Percentiles rank a stretch among this genome's conserved stretches.
phyloP scores from a whole-genome alignment of 129 eudicot genomes.

The Scalesia atractyloides region DNA sequence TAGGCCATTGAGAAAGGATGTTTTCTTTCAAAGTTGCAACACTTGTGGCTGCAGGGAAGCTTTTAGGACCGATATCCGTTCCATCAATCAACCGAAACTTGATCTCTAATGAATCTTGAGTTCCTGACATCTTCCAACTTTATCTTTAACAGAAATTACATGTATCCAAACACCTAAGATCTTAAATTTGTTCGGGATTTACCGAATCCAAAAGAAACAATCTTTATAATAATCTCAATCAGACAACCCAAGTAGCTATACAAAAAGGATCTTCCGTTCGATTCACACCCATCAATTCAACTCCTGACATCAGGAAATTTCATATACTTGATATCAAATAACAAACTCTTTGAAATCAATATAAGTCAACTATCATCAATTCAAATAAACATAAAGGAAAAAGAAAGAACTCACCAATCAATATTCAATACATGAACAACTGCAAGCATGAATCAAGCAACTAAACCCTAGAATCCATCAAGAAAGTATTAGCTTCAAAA shows the following conservation, averaged over 20 bases:
- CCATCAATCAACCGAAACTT: slow-evolving; percentile 82
- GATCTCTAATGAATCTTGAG: slow-evolving; percentile 80
- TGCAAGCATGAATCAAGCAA: slow-evolving; percentile 24
- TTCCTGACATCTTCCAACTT: slow-evolving; percentile 55
- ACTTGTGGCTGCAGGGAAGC: slow-evolving; percentile 70
- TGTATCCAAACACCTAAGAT: slow-evolving; percentile 31
- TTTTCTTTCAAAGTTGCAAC: slow-evolving; percentile 79
- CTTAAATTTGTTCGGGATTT: slow-evolving; percentile 25
- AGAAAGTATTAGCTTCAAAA: slow-evolving; percentile 12
- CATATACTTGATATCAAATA: slow-evolving; percentile 9
- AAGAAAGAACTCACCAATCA: slow-evolving; percentile 23
- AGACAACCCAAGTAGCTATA: slow-evolving; percentile 32
- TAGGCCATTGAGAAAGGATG: slow-evolving; percentile 87
- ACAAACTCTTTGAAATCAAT: slow-evolving; percentile 11
- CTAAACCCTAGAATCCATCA: slow-evolving; percentile 12
- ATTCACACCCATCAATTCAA: slow-evolving; percentile 35
- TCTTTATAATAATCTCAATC: slow-evolving; percentile 28
- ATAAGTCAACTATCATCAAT: slow-evolving; percentile 1
- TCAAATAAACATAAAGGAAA: neutral
- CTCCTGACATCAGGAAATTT: slow-evolving; percentile 28
- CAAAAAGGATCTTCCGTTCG: slow-evolving; percentile 30
- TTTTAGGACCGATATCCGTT: slow-evolving; percentile 86
- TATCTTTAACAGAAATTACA: slow-evolving; percentile 24
- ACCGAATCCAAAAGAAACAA: slow-evolving; percentile 15
- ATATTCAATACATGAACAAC: slow-evolving; percentile 18